These are phyloP conservation scores for Boechera divaricarpa DNA, from an alignment of 345 rosid genomes.

Conservation along the genomic window DNA sequence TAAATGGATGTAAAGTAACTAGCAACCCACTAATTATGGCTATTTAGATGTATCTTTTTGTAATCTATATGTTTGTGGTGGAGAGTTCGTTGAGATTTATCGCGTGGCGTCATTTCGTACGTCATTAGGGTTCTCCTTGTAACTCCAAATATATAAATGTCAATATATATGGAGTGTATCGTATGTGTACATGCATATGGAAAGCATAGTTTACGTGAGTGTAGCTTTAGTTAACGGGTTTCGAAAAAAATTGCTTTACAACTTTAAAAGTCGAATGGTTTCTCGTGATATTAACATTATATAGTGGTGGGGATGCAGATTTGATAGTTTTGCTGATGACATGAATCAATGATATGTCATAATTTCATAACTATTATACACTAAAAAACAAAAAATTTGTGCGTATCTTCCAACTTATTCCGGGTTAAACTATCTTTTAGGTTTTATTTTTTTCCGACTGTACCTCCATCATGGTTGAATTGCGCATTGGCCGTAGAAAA, in stretches of 20 bases:
- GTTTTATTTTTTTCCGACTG: not conserved
- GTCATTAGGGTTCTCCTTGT: constrained; percentile 29
- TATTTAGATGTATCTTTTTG: constrained; percentile 13
- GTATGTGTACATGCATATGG: constrained; percentile 7
- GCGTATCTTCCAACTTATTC: not conserved
- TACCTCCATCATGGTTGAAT: not conserved
- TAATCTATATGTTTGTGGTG: constrained; percentile 35
- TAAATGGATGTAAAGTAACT: constrained; percentile 29
- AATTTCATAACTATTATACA: not conserved
- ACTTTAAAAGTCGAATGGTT: constrained; percentile 13
- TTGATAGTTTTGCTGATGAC: not conserved
- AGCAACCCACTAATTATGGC: constrained; percentile 34
- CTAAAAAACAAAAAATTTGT: not conserved
- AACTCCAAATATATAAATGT: not conserved
- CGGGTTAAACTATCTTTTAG: too few relatives aligned
- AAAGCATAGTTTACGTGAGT: constrained; percentile 8
- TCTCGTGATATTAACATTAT: not conserved
- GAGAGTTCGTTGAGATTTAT: constrained; percentile 35
- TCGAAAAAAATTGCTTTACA: constrained; percentile 1
- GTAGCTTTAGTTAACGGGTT: constrained; percentile 7
- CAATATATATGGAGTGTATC: not conserved
- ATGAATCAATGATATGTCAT: not conserved
- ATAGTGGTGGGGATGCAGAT: not conserved
- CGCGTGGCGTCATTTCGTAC: constrained; percentile 33
- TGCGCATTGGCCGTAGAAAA: not conserved